phyloP scores from a whole-genome alignment of 805 yeast genomes.

The Jamesozyma lodderae region DNA sequence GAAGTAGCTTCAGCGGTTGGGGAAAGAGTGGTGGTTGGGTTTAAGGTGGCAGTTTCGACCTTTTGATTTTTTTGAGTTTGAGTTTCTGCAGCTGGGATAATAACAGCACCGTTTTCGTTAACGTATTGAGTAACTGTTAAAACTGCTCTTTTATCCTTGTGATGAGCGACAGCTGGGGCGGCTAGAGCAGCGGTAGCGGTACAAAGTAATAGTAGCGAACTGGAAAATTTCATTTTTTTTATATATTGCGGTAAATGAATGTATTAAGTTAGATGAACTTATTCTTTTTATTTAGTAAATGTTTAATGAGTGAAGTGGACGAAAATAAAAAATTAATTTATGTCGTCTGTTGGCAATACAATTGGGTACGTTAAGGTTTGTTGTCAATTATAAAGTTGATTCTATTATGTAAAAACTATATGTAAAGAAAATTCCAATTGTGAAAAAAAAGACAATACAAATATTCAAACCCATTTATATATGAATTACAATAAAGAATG shows the following conservation, averaged over 20 bases:
- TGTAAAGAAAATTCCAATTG: too few species aligned
- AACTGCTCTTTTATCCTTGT: slow-evolving; percentile 21
- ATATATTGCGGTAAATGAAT: background rate
- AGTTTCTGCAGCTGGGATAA: slow-evolving; percentile 15
- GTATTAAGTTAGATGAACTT: too few species aligned
- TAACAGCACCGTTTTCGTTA: slow-evolving; percentile 23
- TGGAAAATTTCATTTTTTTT: slow-evolving; percentile 13
- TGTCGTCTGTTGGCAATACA: too few species aligned
- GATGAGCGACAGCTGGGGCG: slow-evolving; percentile 19
- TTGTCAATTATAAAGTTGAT: too few species aligned
- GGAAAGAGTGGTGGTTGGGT: background rate
- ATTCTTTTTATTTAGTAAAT: too few species aligned
- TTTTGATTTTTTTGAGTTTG: slow-evolving; percentile 8
- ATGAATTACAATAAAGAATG: too few species aligned
- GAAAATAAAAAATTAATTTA: too few species aligned
- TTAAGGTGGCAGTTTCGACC: slow-evolving; percentile 24
- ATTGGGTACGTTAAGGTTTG: too few species aligned
- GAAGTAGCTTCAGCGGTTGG: slow-evolving; percentile 17
- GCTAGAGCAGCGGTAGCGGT: slow-evolving; percentile 12
- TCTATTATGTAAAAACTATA: too few species aligned
- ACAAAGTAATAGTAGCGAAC: slow-evolving; percentile 10
- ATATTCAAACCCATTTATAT: too few species aligned
- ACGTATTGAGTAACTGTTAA: slow-evolving; percentile 27
- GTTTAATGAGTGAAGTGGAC: too few species aligned
- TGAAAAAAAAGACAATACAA: too few species aligned